These are phyloP conservation scores for Phytophthora ramorum DNA, from an alignment of 352 stramenopile genomes.

Conservation along the genomic window DNA sequence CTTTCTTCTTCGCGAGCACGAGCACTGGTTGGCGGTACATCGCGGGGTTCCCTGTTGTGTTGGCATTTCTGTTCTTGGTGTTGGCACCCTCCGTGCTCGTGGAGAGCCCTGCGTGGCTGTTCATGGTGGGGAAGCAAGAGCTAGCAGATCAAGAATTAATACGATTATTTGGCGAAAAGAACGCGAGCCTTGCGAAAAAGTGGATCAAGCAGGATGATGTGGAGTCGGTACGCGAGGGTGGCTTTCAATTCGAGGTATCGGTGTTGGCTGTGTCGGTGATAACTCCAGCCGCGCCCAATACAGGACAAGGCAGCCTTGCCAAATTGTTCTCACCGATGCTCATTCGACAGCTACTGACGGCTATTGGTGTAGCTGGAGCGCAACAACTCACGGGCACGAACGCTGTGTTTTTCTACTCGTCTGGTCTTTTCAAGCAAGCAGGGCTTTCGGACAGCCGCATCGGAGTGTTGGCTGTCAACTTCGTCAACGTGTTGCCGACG, in stretches of 20 bases:
- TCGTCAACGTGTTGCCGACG: slow-evolving; percentile 59
- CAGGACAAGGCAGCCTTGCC: slow-evolving; percentile 5
- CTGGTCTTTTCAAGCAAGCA: slow-evolving; percentile 58
- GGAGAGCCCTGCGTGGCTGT: slow-evolving; percentile 53
- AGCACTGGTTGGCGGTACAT: slow-evolving; percentile 63
- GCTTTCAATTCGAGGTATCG: slow-evolving; percentile 21
- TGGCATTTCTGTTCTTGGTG: slow-evolving; percentile 33
- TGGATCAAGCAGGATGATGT: slow-evolving; percentile 31
- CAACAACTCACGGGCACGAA: slow-evolving; percentile 49
- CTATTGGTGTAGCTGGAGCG: slow-evolving; percentile 44
- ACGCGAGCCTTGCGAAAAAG: slow-evolving; percentile 27
- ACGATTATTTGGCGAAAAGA: slow-evolving; percentile 37
- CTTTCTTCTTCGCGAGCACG: slow-evolving; percentile 60
- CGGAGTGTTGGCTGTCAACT: slow-evolving; percentile 56
- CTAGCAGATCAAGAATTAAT: slow-evolving; percentile 34
- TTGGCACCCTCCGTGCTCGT: slow-evolving; percentile 39
- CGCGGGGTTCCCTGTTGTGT: slow-evolving; percentile 42
- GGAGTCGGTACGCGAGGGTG: slow-evolving; percentile 20
- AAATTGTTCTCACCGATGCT: slow-evolving; percentile 29
- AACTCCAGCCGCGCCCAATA: slow-evolving; percentile 23
- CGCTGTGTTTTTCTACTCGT: slow-evolving; percentile 78
- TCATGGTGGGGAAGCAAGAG: slow-evolving; percentile 24
- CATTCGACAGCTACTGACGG: slow-evolving; percentile 48
- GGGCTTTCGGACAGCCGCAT: slow-evolving; percentile 59
- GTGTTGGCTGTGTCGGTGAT: slow-evolving; percentile 27